These are phyloP conservation scores for Biscogniauxia marginata DNA, from an alignment of 2,329 filamentous ascomycete genomes.

Conservation along the genomic window DNA sequence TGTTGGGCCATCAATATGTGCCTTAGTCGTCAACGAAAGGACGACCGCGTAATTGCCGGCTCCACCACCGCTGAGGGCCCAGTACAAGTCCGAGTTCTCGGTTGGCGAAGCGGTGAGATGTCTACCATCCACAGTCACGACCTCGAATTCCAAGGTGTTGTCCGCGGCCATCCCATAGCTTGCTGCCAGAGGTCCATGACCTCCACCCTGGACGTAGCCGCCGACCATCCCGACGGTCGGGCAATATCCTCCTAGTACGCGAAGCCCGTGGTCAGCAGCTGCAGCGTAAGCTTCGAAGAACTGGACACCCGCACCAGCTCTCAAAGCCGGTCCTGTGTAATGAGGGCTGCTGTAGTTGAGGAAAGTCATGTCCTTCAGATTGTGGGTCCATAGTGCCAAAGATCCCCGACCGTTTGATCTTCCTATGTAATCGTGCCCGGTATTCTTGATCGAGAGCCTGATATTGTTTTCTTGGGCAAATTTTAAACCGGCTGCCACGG, in stretches of 20 bases:
- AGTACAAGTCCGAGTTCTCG: slow-evolving; percentile 3
- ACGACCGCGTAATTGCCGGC: slow-evolving; percentile 1
- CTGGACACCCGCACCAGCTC: slow-evolving; percentile 25
- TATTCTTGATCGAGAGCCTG: slow-evolving; percentile 20
- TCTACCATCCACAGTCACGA: neutral
- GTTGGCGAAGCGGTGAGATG: neutral
- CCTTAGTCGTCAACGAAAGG: slow-evolving; percentile 1
- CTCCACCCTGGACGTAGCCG: slow-evolving; percentile 1
- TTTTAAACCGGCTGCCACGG: slow-evolving; percentile 2
- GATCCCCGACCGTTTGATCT: slow-evolving; percentile 29
- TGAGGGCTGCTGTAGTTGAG: slow-evolving; percentile 17
- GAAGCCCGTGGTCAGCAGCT: slow-evolving; percentile 23
- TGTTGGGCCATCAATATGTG: neutral
- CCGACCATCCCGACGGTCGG: slow-evolving; percentile 6
- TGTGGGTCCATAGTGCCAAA: slow-evolving; percentile 33
- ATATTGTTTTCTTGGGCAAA: slow-evolving; percentile 18
- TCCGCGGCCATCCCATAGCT: slow-evolving; percentile 3
- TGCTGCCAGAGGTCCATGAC: neutral
- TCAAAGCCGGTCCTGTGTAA: slow-evolving; percentile 27
- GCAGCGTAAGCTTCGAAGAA: slow-evolving; percentile 19
- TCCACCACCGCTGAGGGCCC: slow-evolving; percentile 5
- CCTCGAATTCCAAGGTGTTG: slow-evolving; percentile 2
- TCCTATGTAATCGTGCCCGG: slow-evolving; percentile 33
- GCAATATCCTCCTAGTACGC: slow-evolving; percentile 39
- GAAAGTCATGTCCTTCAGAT: slow-evolving; percentile 28